Base-by-base conservation (phyloP, 2,329 filamentous ascomycete species). In the Fusarium sp. region DNA sequence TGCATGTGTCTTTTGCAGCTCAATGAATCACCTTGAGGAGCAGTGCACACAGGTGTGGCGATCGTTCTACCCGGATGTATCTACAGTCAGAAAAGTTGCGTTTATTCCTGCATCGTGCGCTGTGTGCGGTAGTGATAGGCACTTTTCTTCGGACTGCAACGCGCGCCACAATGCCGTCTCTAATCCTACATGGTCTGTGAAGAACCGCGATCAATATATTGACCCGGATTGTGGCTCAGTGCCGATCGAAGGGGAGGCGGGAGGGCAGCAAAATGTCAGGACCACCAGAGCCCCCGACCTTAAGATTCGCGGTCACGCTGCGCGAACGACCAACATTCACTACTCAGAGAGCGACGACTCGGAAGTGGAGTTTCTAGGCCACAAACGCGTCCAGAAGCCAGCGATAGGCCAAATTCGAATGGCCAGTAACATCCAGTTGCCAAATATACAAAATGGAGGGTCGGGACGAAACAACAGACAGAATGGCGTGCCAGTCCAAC, bases 1-100 rank as follows among this genome's bases (percentile, higher is more conserved):
- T 52, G 85, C 87, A 6, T 94, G 92, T 79, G 88, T 89, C 17
- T 83, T 90, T 39, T 94, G 92, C 80, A 83, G 83, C 44, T 86
- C 86, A 12, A 72, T 77, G 7, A 83, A 86, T 14, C 92, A 94
- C 75, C 74, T 86, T 14, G 92, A 94, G 77, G 79, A 83, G 18
- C 81, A 87, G 6, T 94, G 92, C 79, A 86, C 88, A 60, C 83
- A 86, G 54, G 82, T 91, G 31, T 94, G 90, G 90, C 85, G 87
- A 65, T 89, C 85, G 24, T 91, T 87, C 78, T 79, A 82, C 18
- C 84, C 84, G 5, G 80, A 82, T 20, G 75, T 81, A 15, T 77
- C 81, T 22, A 80, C 80, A 20, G 81, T 85, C 55, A 84, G 82
- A 65, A 89, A 85, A 68, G 88, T 91, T 44, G 81, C 81, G 55